These are phyloP conservation scores for Rubia yunnanensis DNA, from an alignment of 257 asterid genomes.

Conservation along the genomic window DNA sequence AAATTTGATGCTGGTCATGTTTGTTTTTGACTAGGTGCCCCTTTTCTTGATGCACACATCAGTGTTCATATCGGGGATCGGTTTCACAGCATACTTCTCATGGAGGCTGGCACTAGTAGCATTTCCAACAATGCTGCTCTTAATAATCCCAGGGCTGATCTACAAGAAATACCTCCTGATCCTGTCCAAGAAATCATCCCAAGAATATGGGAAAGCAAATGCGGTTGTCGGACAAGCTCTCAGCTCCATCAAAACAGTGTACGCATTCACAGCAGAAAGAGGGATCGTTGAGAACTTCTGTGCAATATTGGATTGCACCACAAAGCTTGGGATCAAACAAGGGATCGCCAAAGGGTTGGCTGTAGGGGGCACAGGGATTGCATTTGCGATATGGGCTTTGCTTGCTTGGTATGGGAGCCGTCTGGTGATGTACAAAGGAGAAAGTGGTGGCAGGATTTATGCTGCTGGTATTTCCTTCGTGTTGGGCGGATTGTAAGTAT, in stretches of 20 bases:
- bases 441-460: constrained; percentile 74
- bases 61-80: constrained; percentile 60
- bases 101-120: constrained; percentile 74
- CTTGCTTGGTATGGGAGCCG: constrained; percentile 91
- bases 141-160: constrained; percentile 62
- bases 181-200: constrained; percentile 43
- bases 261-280: constrained; percentile 76
- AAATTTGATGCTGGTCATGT: not conserved
- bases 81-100: constrained; percentile 54
- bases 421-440: constrained; percentile 67
- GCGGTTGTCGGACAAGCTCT: constrained; percentile 57
- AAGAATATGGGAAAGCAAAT: constrained; percentile 63
- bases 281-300: constrained; percentile 54
- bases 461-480: constrained; percentile 70
- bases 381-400: constrained; percentile 86
- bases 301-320: constrained; percentile 40
- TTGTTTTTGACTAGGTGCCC: constrained; percentile 42
- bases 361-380: constrained; percentile 62
- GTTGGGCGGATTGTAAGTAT: constrained; percentile 78
- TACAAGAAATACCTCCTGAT: constrained; percentile 58
- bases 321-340: constrained; percentile 64
- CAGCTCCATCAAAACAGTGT: constrained; percentile 72
- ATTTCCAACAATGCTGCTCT: constrained; percentile 48
- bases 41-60: constrained; percentile 67
- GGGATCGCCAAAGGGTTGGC: constrained; percentile 82